These are phyloP conservation scores for Eragrostis tef DNA, from an alignment of 202 grass and related monocot genomes.

Conservation along the genomic window DNA sequence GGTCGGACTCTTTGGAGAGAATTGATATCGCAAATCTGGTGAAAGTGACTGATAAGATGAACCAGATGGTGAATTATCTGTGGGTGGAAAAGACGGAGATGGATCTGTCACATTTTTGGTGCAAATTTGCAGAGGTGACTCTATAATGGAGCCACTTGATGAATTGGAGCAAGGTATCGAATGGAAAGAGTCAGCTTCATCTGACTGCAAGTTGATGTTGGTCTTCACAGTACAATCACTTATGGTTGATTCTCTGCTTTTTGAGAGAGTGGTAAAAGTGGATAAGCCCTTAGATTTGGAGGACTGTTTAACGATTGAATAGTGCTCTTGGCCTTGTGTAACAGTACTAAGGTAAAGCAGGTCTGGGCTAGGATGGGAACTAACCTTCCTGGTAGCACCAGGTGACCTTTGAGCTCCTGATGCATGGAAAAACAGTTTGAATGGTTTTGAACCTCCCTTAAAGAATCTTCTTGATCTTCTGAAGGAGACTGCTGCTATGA, in stretches of 20 bases:
- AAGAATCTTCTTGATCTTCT: constrained; percentile 42
- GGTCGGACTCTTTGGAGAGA: constrained; percentile 22
- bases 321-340: constrained; percentile 42
- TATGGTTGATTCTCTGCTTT: constrained; percentile 32
- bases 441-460: constrained; percentile 39
- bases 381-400: constrained; percentile 61
- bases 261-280: constrained; percentile 27
- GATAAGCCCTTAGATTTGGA: constrained; percentile 40
- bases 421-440: constrained; percentile 32
- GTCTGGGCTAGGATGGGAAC: constrained; percentile 66
- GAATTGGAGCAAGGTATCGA: constrained; percentile 50
- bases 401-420: constrained; percentile 49
- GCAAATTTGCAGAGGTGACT: constrained; percentile 26
- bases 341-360: constrained; percentile 49
- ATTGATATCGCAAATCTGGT: constrained; percentile 44
- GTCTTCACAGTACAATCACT: constrained; percentile 29
- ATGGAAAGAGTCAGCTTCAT: constrained; percentile 61
- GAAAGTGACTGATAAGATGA: constrained; percentile 57
- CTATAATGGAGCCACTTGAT: constrained; percentile 37
- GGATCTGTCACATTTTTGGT: neutral
- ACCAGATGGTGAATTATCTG: constrained; percentile 46
- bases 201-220: constrained; percentile 2
- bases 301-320: constrained; percentile 22
- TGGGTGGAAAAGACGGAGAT: constrained; percentile 10
- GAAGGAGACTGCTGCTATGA: constrained; percentile 36